These are phyloP conservation scores for Hymenoscyphus repandus DNA, from an alignment of 2,329 filamentous ascomycete species.

Conservation along the genomic window DNA sequence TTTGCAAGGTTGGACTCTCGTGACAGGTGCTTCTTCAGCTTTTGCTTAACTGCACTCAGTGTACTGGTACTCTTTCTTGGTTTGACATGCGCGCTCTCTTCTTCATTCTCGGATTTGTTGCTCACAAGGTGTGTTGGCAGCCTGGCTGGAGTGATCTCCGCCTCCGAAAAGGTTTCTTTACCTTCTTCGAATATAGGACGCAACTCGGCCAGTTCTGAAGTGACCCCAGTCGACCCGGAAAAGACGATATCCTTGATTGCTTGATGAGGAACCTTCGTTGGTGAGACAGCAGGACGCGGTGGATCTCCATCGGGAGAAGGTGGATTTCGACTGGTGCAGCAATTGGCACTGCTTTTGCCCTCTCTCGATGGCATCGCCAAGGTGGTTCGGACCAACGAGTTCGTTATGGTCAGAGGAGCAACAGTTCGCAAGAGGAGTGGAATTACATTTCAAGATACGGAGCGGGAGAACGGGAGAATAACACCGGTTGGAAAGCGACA, in stretches of 20 bases:
- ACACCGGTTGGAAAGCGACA: too few relatives aligned
- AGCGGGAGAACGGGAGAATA: too few relatives aligned
- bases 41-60: slow-evolving; percentile 40
- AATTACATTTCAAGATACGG: too few relatives aligned
- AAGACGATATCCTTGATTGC: slow-evolving; percentile 4
- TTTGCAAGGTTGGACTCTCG: slow-evolving; percentile 36
- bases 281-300: slow-evolving; percentile 18
- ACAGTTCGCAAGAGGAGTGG: too few relatives aligned
- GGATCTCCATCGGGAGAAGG: slow-evolving; percentile 28
- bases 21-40: slow-evolving; percentile 37
- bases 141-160: not conserved
- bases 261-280: slow-evolving; percentile 4
- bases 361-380: not conserved
- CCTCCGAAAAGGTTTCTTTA: not conserved
- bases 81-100: slow-evolving; percentile 39
- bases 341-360: slow-evolving; percentile 10
- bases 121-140: slow-evolving; percentile 12
- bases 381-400: not conserved
- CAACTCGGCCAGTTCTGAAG: slow-evolving; percentile 19
- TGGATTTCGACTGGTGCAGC: slow-evolving; percentile 25
- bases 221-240: slow-evolving; percentile 15
- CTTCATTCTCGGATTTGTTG: slow-evolving; percentile 16
- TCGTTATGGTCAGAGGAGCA: too few relatives aligned
- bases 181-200: slow-evolving; percentile 24
- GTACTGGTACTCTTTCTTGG: slow-evolving; percentile 36